phyloP scores from a whole-genome alignment of 192 early-diverging fungal genomes.

The Backusella tuberculispora region DNA sequence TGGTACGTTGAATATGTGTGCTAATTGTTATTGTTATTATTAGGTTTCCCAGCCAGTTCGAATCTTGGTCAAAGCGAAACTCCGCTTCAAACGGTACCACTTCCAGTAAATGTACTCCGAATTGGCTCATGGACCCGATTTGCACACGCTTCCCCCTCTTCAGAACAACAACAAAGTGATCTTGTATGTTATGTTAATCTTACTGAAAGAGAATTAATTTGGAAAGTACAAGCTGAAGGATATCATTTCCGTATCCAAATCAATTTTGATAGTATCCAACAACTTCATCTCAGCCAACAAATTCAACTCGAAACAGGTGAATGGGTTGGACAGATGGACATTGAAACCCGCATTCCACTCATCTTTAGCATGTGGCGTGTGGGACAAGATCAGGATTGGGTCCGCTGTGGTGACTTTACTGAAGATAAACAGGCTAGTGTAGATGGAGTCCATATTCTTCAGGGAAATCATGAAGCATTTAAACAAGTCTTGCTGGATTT shows the following conservation, averaged over 20 bases:
- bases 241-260: slow-evolving; percentile 64
- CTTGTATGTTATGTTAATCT: slow-evolving; percentile 17
- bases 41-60: slow-evolving; percentile 10
- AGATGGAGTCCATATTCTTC: slow-evolving; percentile 49
- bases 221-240: slow-evolving; percentile 42
- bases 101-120: slow-evolving; percentile 32
- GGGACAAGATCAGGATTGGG: slow-evolving; percentile 50
- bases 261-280: slow-evolving; percentile 48
- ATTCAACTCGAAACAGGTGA: slow-evolving; percentile 25
- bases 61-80: not conserved
- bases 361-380: slow-evolving; percentile 45
- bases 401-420: slow-evolving; percentile 63
- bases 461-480: slow-evolving; percentile 44
- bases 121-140: slow-evolving; percentile 38
- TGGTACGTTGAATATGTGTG: not conserved
- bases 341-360: slow-evolving; percentile 17
- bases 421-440: slow-evolving; percentile 61
- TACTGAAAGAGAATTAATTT: slow-evolving; percentile 18
- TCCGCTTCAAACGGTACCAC: slow-evolving; percentile 8
- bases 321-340: slow-evolving; percentile 25
- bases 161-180: not conserved
- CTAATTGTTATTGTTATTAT: slow-evolving; percentile 6
- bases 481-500: slow-evolving; percentile 28
- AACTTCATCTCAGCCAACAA: slow-evolving; percentile 38
- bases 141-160: not conserved